Conservation (phyloP, 805 yeast species). For the Starmerella potacharoeniae region DNA sequence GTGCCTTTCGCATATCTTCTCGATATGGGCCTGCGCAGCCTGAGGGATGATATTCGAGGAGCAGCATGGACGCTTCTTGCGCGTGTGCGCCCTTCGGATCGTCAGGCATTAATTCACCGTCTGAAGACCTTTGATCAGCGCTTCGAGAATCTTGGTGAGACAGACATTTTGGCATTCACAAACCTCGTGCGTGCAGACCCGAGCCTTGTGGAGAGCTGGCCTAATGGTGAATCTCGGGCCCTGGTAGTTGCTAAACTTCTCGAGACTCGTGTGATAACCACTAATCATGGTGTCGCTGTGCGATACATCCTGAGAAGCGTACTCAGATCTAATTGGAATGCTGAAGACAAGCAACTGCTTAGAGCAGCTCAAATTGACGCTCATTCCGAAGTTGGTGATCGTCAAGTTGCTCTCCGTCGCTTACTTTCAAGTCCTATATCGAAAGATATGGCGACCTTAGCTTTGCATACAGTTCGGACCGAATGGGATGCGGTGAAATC, state of each 20-base stretch:
- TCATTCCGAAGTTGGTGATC: neutral
- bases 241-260: neutral
- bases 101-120: neutral
- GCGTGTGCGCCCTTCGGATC: neutral
- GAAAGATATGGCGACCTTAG: neutral
- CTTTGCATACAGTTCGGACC: neutral
- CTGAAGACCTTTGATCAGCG: neutral
- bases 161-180: neutral
- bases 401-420: neutral
- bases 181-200: neutral
- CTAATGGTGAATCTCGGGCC: neutral
- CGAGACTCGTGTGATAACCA: neutral
- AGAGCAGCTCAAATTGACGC: neutral
- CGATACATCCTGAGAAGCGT: neutral
- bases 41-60: neutral
- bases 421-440: neutral
- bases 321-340: neutral
- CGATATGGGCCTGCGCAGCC: conserved; percentile 1
- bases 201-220: neutral
- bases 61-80: neutral
- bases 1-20: conserved; percentile 6
- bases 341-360: neutral
- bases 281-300: neutral
- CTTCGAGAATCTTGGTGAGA: neutral
- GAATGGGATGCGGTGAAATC: neutral